Base-by-base conservation (phyloP, 2,329 filamentous ascomycete species). In the Scedosporium dehoogii region DNA sequence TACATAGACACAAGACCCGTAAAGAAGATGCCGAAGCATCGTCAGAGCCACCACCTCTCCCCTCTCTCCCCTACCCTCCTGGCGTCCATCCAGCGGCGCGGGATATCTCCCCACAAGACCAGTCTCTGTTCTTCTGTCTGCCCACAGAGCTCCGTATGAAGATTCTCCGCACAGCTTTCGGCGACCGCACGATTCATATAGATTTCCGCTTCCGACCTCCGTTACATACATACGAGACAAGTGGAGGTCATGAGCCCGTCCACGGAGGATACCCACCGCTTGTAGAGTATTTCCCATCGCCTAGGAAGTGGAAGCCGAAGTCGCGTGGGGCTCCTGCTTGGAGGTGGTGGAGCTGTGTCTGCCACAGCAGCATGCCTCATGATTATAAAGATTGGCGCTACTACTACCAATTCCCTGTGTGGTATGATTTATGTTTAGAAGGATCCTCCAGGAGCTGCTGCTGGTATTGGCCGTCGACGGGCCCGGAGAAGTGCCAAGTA, bases 321-420 rank as follows among this genome's bases (percentile, higher is more conserved):
- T 10, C 33, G 10, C 33, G 33, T 12, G 57, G 51, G 53, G 60
- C 23, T 57, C 48, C 62, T 33, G 51, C 33, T 33, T 69, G 69
- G 69, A 65, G 65, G 27, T 71, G 69, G 69, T 69, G 67, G 14
- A 63, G 68, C 48, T 69, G 68, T 33, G 67, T 70, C 25, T 71
- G 69, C 42, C 69, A 70, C 57, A 65, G 68, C n/a, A 63, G 58
- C 18, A 63, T 64, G 18, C 60, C 59, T n/a, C 64, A 63, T 4
- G 63, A 66, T 12, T 38, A 51, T 9, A 66, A 63, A 10, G 63
- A 65, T 21, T 38, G 58, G 16, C 66, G 66, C 51, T 53, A 62
- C 3, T 68, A 64, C 25, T 60, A 66, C 14, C 9, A 25, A 3
- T 18, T 12, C 14, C 1, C 10, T 21, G 16, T 38, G 38, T 6